Conservation (phyloP, 805 yeast species). For the Blastobotrys mokoenaii region DNA sequence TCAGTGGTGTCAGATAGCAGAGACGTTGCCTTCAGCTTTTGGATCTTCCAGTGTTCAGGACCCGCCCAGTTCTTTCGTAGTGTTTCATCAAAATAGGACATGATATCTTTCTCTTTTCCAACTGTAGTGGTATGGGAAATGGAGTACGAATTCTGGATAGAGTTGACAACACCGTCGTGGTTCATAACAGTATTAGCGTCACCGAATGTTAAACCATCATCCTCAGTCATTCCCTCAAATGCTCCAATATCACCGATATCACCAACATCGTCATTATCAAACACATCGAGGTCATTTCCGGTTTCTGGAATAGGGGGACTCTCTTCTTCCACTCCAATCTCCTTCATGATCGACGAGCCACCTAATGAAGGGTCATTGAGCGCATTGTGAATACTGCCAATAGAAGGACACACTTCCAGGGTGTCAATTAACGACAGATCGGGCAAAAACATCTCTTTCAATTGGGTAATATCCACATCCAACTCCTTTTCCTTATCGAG, state of each 20-base stretch:
- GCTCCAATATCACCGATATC: conserved; percentile 2
- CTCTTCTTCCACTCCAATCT: conserved; percentile 1
- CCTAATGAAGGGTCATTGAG: conserved; percentile 30
- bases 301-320: not conserved
- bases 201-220: not conserved
- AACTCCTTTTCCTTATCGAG: not conserved
- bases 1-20: not conserved
- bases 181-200: not conserved
- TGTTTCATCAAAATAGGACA: conserved; percentile 74
- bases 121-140: not conserved
- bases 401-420: conserved; percentile 57
- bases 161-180: no score
- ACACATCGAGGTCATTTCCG: not conserved
- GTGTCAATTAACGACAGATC: conserved; percentile 16
- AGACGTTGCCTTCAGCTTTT: conserved; percentile 37
- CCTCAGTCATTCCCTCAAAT: not conserved
- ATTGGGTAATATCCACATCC: conserved; percentile 19
- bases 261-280: conserved; percentile 12
- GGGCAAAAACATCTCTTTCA: conserved; percentile 18
- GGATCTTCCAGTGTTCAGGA: conserved; percentile 85
- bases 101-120: conserved; percentile 38
- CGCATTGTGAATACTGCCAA: conserved; percentile 50
- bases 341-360: conserved; percentile 4
- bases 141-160: not conserved
- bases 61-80: conserved; percentile 79